Base-by-base conservation (phyloP, 208 protist species). In the Strigomonas culicis region DNA sequence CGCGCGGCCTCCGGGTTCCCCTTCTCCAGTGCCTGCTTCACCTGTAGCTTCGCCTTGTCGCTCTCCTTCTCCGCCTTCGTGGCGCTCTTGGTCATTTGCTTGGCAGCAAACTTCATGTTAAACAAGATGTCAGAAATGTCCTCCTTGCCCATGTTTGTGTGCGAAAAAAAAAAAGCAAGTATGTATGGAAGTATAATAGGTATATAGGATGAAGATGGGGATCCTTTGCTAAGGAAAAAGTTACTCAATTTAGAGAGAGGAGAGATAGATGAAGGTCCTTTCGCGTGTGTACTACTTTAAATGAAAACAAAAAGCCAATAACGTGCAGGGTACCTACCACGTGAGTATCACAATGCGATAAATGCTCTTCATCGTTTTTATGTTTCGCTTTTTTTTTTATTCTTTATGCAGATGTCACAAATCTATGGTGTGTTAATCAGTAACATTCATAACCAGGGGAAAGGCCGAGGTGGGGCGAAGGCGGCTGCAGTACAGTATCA, bases 1-100 rank as follows among this genome's bases (percentile, higher is more conserved):
- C 97, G 87, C n/a, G 98, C 98, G 1, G 96, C 97, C 51, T 99
- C 97, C 2, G 88, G 80, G 85, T 99, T 98, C 46, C 94, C 94
- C 77, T 98, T 97, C 73, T 99, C 93, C 27, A 99, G 94, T 13
- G 97, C 93, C 74, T 84, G 91, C 68, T 98, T 98, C 13, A 98
- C 75, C 50, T 97, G 97, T 27, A 88, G 49, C 66, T 96, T 98
- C 57, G 88, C 79, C 75, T 96, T 97, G 73, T 98, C 95, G 65
- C 88, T 90, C 39, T 86, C 88, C 73, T 96, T 95, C 63, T 98
- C 93, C 19, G 86, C 79, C 47, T 86, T 86, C 27, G 79, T 74
- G 30, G 84, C 77, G 64, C 86, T 90, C 72, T 96, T 93, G 31
- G 78, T 73, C 68, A 99, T 79, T 80, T 98, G 95, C 82, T 98